Percentiles rank a stretch among this genome's conserved stretches.
Evolutionary conservation across 371 early-diverging fungal genomes (phyloP).

Genomic region (Syncephalastrum sp.): DNA sequence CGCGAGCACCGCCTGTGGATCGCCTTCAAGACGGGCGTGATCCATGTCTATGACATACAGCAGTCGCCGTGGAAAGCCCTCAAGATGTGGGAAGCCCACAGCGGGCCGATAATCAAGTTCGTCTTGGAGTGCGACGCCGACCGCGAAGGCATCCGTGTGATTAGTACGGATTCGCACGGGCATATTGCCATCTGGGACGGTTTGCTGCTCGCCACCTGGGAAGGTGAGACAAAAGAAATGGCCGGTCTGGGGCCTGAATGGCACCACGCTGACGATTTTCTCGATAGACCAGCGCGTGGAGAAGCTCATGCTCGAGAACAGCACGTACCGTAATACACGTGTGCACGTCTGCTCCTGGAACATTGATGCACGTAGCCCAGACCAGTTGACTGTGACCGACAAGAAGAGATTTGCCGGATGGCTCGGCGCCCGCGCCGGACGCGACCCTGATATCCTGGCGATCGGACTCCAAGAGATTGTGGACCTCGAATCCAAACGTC

Average conservation of each 20-base stretch:
- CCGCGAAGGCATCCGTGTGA: conserved; percentile 24
- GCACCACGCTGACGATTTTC: too few relatives aligned
- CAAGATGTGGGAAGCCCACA: conserved; percentile 73
- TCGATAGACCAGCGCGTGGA: conserved; percentile 50
- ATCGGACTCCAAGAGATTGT: conserved; percentile 90
- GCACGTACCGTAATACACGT: conserved; percentile 56
- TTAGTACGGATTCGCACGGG: conserved; percentile 65
- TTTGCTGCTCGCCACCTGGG: conserved; percentile 63
- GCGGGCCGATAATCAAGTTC: conserved; percentile 54
- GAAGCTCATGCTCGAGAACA: conserved; percentile 52
- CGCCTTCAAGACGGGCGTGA: conserved; percentile 75
- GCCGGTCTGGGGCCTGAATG: too few relatives aligned
- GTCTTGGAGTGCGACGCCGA: conserved; percentile 7
- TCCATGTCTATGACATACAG: conserved; percentile 68
- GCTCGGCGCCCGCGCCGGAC: conserved; percentile 47
- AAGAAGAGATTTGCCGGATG: conserved; percentile 45
- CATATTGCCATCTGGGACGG: conserved; percentile 76
- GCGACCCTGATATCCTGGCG: conserved; percentile 76
- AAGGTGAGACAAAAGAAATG: conserved; percentile 42
- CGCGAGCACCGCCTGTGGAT: conserved; percentile 75
- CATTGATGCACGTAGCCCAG: conserved; percentile 73
- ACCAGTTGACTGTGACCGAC: conserved; percentile 38
- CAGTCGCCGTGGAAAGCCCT: conserved; percentile 54
- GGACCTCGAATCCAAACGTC: conserved; percentile 76
- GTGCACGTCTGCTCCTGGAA: conserved; percentile 82